Evolutionary conservation across 306 rosid genomes (phyloP), one percentile per base, ranked within the genome.

Genomic region (Lathyrus aphaca): DNA sequence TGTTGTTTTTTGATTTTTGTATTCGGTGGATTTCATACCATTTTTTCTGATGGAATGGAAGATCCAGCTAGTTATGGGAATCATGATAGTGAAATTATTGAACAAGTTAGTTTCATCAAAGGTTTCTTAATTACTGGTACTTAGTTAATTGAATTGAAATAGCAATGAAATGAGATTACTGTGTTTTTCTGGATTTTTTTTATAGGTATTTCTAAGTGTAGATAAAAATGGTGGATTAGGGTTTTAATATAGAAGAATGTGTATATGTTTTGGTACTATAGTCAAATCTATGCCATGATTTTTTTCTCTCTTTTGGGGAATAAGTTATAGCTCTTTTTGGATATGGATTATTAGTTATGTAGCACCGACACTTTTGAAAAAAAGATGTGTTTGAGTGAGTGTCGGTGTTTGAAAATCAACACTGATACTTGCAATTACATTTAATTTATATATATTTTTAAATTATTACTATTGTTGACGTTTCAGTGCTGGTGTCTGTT

Each of bases 1-100:
- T 83, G 42, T 72, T 84, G 86, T 75, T 80, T 77, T 77, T 82
- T 64, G 82, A 77, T 75, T 86, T 25, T 25, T 25, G 29, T 25
- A 25, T 83, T 74, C 17, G 62, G 67, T 39, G 57, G 54, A 73
- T 80, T 79, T 61, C 78, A 69, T 78, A 19, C 74, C 23, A 54
- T 55, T 56, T 78, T 82, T 42, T 80, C 88, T 82, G 75, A 85
- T 86, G 92, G 92, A 85, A 88, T 86, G 91, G 84, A 88, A 80
- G 81, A 85, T 89, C 87, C 62, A 64, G 83, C 73, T 79, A 74
- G 81, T 74, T 71, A 53, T 79, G 82, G 81, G 58, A 84, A 85
- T 72, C 69, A 37, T 55, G 80, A 84, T 64, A 78, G 82, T 68
- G 89, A 86, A 32, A 32, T 32, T 77, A 14, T 78, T 73, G 86